Evolutionary conservation across 257 asterid species (phyloP).

Genomic region (Nicotiana tabacum): DNA sequence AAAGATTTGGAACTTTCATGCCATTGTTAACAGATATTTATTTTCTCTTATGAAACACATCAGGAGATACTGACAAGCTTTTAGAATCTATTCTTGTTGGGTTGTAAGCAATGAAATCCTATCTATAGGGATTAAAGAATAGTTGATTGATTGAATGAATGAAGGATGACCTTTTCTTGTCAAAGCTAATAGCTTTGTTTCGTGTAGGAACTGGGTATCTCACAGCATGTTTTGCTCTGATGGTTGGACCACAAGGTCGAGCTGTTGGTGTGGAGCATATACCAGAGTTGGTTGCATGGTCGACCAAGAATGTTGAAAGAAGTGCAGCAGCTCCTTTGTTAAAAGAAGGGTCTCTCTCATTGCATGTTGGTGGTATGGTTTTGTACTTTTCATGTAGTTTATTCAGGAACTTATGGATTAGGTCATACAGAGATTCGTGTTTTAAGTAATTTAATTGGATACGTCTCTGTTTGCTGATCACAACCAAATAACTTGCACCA

Average conservation of each 20-base stretch:
- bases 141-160: background rate
- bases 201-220: constrained; percentile 82
- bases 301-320: constrained; percentile 55
- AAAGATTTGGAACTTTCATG: background rate
- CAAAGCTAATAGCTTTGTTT: constrained; percentile 9
- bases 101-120: background rate
- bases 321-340: constrained; percentile 75
- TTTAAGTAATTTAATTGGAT: background rate
- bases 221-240: constrained; percentile 90
- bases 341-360: constrained; percentile 63
- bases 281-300: constrained; percentile 72
- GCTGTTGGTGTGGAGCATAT: constrained; percentile 93
- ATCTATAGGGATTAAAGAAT: background rate
- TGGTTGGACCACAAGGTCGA: constrained; percentile 92
- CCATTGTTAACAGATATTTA: background rate
- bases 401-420: background rate
- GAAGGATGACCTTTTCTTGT: background rate
- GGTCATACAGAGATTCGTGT: background rate
- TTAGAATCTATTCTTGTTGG: background rate
- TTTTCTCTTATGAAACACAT: background rate
- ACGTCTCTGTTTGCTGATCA: background rate
- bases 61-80: background rate
- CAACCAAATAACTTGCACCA: background rate
- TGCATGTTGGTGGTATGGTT: constrained; percentile 73
- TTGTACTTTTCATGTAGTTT: background rate